Evolutionary conservation across 2,329 filamentous ascomycete species (phyloP), one percentile per base, ranked within the genome.

Genomic region (Nothopassalora personata): DNA sequence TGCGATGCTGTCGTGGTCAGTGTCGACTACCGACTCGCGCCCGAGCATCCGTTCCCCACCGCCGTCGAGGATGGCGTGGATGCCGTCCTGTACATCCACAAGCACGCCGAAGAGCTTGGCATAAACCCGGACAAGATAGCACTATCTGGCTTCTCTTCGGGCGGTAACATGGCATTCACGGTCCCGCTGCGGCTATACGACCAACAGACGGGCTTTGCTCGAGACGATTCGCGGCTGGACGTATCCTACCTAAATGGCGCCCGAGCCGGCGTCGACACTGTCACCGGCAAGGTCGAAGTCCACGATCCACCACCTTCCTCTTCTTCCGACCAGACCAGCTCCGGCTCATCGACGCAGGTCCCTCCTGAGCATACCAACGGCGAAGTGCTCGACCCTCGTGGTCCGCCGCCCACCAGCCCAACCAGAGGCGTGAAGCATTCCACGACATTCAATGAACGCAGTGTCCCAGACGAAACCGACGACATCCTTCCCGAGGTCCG

Each of bases 61-160:
- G 83, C 84, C 0, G 83, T 86, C 2, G 84, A 87, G 63, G 84
- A 87, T 62, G 83, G 83, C 19, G 83, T 83, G 6, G 83, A 85
- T 59, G 82, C 84, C 1, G 72, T 87, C 19, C 73, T 85, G 5
- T 86, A 83, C 70, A 75, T 86, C 5, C 79, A 82, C 34, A 72
- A 78, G 31, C 75, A 86, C 66, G 82, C 83, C 0, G 72, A 77
- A 4, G 81, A 84, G 54, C 71, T 86, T 33, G 78, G 80, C 39
- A 74, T 87, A 43, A 83, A 87, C 66, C 71, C 79, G 1, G 77
- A 80, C 31, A 81, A 82, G 55, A 80, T 86, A 52, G 81, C 80
- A 1, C 72, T 87, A 5, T 83, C 80, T 28, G 84, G 84, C 23
- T 87, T 87, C 73, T 85, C 82, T 1, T 83, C 83, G 0, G 84